Conservation (phyloP, 2,329 filamentous ascomycete species). For the Calonectria naviculata region DNA sequence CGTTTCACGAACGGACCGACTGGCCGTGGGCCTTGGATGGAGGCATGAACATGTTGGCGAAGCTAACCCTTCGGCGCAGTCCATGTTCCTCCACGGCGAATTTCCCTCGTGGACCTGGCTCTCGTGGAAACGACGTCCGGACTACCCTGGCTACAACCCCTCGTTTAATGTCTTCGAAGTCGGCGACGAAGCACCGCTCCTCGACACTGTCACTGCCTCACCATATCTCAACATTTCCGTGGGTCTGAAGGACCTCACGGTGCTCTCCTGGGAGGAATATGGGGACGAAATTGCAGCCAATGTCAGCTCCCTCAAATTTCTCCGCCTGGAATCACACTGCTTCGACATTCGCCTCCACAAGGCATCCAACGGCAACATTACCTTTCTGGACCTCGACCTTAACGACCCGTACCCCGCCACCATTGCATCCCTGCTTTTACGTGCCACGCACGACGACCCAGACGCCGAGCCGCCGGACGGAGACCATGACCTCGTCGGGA, state of each 20-base stretch:
- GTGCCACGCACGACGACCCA: conserved; percentile 26
- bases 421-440: conserved; percentile 35
- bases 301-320: conserved; percentile 41
- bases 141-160: conserved; percentile 37
- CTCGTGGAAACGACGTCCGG: conserved; percentile 45
- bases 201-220: conserved; percentile 44
- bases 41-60: conserved; percentile 39
- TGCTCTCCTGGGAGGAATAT: conserved; percentile 50
- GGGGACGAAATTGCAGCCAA: conserved; percentile 45
- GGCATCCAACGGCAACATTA: conserved; percentile 23
- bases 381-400: conserved; percentile 36
- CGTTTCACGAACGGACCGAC: conserved; percentile 47
- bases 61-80: conserved; percentile 31
- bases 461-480: conserved; percentile 34
- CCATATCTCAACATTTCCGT: conserved; percentile 48
- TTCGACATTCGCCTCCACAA: conserved; percentile 44
- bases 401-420: conserved; percentile 31
- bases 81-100: conserved; percentile 39
- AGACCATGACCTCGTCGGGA: conserved; percentile 39
- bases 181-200: conserved; percentile 38
- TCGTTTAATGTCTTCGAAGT: conserved; percentile 47
- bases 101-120: conserved; percentile 54
- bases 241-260: conserved; percentile 46
- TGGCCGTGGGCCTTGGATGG: conserved; percentile 50
- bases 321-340: conserved; percentile 48